Evolutionary conservation across 371 early-diverging fungal genomes (phyloP).

Genomic region (Mucor piriformis): DNA sequence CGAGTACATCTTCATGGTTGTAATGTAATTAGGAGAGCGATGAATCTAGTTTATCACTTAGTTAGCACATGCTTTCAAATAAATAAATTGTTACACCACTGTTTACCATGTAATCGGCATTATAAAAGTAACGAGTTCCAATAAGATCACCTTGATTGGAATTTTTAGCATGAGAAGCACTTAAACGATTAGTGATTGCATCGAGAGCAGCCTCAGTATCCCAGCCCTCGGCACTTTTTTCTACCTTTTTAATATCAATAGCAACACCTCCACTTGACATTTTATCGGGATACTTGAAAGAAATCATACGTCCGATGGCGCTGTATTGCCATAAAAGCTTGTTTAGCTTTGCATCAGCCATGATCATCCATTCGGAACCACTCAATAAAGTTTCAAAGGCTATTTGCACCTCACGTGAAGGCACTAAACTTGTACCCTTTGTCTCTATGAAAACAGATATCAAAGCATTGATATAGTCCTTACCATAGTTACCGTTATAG

Average conservation of each 20-base stretch:
- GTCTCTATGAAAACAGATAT: constrained; percentile 29
- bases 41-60: constrained; percentile 22
- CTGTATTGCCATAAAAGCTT: constrained; percentile 38
- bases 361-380: constrained; percentile 41
- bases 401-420: constrained; percentile 7
- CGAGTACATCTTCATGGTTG: constrained; percentile 42
- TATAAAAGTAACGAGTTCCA: constrained; percentile 37
- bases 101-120: constrained; percentile 38
- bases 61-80: too few species aligned
- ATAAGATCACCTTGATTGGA: constrained; percentile 37
- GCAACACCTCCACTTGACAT: constrained; percentile 30
- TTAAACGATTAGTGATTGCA: constrained; percentile 18
- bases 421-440: constrained; percentile 17
- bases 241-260: constrained; percentile 20
- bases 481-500: constrained; percentile 40
- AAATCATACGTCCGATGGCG: constrained; percentile 38
- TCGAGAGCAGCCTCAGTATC: constrained; percentile 1
- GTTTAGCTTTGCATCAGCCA: constrained; percentile 21
- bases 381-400: constrained; percentile 27
- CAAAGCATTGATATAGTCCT: constrained; percentile 30
- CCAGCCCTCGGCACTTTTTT: constrained; percentile 25
- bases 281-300: constrained; percentile 21
- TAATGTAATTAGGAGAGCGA: constrained; percentile 27
- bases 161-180: not conserved
- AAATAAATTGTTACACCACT: not conserved